phyloP scores from a whole-genome alignment of 768 basidiomycete genomes.

The Dioszegia crocea region DNA sequence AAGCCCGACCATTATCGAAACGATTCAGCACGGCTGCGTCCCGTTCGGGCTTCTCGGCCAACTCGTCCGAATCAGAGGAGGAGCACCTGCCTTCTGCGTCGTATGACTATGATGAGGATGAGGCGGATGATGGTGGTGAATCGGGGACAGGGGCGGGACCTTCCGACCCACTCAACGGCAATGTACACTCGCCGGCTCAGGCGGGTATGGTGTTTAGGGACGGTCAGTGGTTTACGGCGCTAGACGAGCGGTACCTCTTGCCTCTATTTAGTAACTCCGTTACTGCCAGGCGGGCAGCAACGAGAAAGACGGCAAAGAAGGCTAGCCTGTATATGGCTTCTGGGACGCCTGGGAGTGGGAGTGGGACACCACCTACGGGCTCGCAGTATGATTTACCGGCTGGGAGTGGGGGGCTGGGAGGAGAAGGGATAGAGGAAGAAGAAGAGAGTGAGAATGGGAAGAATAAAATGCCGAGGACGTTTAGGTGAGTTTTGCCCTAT shows the following conservation, averaged over 20 bases:
- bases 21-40: conserved; percentile 19
- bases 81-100: conserved; percentile 39
- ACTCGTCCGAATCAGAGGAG: conserved; percentile 37
- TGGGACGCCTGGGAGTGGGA: conserved; percentile 17
- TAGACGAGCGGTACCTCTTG: conserved; percentile 90
- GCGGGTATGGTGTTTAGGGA: conserved; percentile 56
- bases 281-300: conserved; percentile 24
- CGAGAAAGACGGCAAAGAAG: conserved; percentile 40
- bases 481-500: conserved; percentile 32
- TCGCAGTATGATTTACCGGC: conserved; percentile 22
- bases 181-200: background rate
- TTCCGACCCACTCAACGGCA: background rate
- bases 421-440: conserved; percentile 29
- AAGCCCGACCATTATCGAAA: background rate
- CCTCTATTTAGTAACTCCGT: conserved; percentile 64
- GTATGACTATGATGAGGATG: conserved; percentile 14
- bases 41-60: conserved; percentile 40
- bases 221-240: conserved; percentile 89
- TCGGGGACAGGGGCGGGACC: conserved; percentile 1
- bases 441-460: conserved; percentile 48
- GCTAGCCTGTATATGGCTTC: conserved; percentile 25
- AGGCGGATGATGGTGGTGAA: conserved; percentile 16
- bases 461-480: conserved; percentile 43
- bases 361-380: conserved; percentile 31
- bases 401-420: conserved; percentile 5